A percentile compares a stretch with the other conserved stretches of the same genome.
Evolutionary conservation across 2,329 filamentous ascomycete species (phyloP).

Genomic region (Claviceps paspali): DNA sequence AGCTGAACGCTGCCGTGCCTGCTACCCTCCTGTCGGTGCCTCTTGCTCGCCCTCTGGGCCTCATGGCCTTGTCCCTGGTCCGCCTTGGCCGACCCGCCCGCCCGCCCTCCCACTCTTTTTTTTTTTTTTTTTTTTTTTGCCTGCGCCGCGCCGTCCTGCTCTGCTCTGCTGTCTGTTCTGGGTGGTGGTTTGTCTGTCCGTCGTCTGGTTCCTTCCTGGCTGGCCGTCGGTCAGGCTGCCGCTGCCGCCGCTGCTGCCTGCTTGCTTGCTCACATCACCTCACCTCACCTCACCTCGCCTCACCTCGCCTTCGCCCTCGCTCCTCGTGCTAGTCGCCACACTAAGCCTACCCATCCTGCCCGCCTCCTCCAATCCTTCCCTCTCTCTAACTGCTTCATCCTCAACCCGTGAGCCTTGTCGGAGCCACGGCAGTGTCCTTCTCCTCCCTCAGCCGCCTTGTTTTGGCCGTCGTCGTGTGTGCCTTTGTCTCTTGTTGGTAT

Average conservation of each 20-base stretch:
- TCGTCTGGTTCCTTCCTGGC: background rate
- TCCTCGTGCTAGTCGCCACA: slow-evolving; percentile 3
- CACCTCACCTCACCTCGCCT: background rate
- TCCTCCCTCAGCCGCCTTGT: background rate
- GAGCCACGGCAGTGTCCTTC: background rate
- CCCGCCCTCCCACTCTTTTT: slow-evolving; percentile 1
- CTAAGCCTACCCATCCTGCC: slow-evolving; percentile 5
- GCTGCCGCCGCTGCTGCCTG: background rate
- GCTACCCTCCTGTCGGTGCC: slow-evolving; percentile 2
- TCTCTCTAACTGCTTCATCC: slow-evolving; percentile 3
- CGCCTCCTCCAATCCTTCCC: slow-evolving; percentile 3
- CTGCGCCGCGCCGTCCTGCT: background rate
- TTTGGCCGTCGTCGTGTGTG: background rate
- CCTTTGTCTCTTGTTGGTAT: background rate
- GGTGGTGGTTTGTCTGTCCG: too few species aligned
- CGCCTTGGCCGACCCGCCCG: slow-evolving; percentile 4
- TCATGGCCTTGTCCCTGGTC: slow-evolving; percentile 4
- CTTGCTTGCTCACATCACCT: background rate
- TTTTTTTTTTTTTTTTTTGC: too few species aligned
- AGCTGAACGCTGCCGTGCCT: slow-evolving; percentile 1
- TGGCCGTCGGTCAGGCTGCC: slow-evolving; percentile 1
- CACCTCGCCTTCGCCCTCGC: background rate
- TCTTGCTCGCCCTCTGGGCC: slow-evolving; percentile 2
- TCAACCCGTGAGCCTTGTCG: slow-evolving; percentile 2
- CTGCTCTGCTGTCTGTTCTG: slow-evolving; percentile 2